A percentile compares a stretch with the other conserved stretches of the same genome.
Conservation (phyloP, 2,329 filamentous ascomycete genomes). For the Epichloe elymi region DNA sequence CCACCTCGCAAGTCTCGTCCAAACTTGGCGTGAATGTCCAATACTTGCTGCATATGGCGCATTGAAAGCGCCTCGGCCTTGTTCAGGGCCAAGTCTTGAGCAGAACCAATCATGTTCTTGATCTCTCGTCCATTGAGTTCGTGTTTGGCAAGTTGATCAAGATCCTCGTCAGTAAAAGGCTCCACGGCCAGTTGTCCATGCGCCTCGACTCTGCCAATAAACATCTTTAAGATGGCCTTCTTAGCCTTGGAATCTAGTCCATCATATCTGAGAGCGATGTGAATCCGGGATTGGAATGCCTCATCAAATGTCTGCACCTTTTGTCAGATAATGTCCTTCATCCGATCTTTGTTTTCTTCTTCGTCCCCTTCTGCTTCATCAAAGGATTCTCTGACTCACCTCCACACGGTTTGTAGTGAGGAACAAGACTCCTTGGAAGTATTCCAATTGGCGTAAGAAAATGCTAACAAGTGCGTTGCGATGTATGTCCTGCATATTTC, state of each 20-base stretch:
- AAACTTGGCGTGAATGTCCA: slow-evolving; percentile 76
- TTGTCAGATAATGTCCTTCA: neutral
- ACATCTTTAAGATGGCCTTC: slow-evolving; percentile 71
- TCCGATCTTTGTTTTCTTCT: neutral
- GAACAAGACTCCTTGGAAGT: slow-evolving; percentile 85
- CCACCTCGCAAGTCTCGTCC: slow-evolving; percentile 74
- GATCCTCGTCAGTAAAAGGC: slow-evolving; percentile 53
- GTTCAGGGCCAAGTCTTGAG: slow-evolving; percentile 69
- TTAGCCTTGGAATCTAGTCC: slow-evolving; percentile 60
- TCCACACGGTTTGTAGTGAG: slow-evolving; percentile 79
- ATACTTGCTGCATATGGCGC: slow-evolving; percentile 65
- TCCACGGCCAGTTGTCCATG: slow-evolving; percentile 49
- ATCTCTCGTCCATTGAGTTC: slow-evolving; percentile 57
- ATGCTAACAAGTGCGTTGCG: slow-evolving; percentile 78
- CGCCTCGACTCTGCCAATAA: slow-evolving; percentile 58
- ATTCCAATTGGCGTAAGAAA: slow-evolving; percentile 76
- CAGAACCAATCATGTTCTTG: slow-evolving; percentile 77
- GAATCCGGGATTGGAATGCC: slow-evolving; percentile 78
- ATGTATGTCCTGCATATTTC: slow-evolving; percentile 70
- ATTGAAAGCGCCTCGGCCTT: slow-evolving; percentile 60
- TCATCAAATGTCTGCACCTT: slow-evolving; percentile 62
- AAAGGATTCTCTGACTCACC: slow-evolving; percentile 19
- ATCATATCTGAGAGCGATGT: slow-evolving; percentile 72
- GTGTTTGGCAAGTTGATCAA: slow-evolving; percentile 50
- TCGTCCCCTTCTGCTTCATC: neutral